phyloP scores from a whole-genome alignment of 1,284 basidiomycete species.

The Phlebopus sp. region DNA sequence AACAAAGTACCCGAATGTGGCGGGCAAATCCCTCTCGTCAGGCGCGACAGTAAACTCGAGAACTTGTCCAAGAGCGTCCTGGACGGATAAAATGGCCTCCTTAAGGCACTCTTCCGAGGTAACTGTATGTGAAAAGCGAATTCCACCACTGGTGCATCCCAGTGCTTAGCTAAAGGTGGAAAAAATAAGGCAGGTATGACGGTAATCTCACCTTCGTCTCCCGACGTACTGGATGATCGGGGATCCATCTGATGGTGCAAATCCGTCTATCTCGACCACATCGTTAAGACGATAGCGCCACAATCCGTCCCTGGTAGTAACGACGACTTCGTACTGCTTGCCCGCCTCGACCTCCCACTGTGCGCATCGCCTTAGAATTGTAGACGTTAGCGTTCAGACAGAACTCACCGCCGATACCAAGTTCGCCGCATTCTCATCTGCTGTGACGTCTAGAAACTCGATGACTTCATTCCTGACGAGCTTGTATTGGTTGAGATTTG shows the following conservation, averaged over 20 bases:
- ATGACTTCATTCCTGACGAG: constrained; percentile 1
- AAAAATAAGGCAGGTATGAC: too few species aligned
- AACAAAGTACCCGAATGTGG: constrained; percentile 20
- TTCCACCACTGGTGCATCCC: too few species aligned
- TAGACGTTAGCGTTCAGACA: too few species aligned
- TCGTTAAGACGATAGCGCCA: too few species aligned
- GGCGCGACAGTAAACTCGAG: constrained; percentile 18
- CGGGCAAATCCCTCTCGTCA: constrained; percentile 13
- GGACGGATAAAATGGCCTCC: background rate
- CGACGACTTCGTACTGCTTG: constrained; percentile 14
- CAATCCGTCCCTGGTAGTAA: too few species aligned
- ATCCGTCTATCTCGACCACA: constrained; percentile 10
- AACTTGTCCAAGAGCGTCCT: background rate
- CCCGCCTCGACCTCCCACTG: constrained; percentile 24
- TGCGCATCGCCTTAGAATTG: background rate
- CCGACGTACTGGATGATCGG: too few species aligned
- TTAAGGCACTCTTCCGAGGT: background rate
- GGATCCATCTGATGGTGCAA: too few species aligned
- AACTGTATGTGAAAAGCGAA: background rate
- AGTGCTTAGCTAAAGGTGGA: too few species aligned
- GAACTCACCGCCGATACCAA: too few species aligned
- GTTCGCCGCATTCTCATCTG: too few species aligned
- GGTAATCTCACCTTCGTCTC: too few species aligned
- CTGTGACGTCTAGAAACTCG: background rate
- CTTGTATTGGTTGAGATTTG: constrained; percentile 4